Base-by-base conservation (phyloP, 2,329 filamentous ascomycete genomes). In the Pseudohalonectria lignicola region DNA sequence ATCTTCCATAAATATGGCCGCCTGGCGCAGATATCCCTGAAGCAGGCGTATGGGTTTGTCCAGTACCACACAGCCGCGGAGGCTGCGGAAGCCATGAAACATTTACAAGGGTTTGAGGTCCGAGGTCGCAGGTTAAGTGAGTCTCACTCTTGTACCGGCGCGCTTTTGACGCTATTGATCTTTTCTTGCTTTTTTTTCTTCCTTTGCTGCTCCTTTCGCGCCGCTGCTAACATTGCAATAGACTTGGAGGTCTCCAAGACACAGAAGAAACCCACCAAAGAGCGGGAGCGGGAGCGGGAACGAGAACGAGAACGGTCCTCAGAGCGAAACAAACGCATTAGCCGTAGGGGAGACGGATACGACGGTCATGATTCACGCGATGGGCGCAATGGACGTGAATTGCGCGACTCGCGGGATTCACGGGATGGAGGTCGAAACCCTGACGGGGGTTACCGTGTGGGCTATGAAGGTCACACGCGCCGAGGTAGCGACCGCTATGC, bases 21-120 rank as follows among this genome's bases (percentile, higher is more conserved):
- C 43, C 67, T 98, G 34, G 90, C 88, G 2, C 92, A 98, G 56
- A 92, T 96, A 43, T 94, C 87, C 1, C 86, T 96, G 49, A 96
- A 96, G 59, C 87, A 92, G 47, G 88, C 88, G 2, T 96, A 94
- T 59, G 92, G 92, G 2, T 98, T 96, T 54, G 87, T 96, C 26
- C 92, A 96, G 55, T 98, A 93, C 47, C 72, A 94, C 47, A 80
- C 86, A 21, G 64, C 79, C 4, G 68, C 73, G 3, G 81, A 90
- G 52, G 94, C 87, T 46, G 68, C 74, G 40, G 68, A 70, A 33
- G 90, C 90, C 4, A 71, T 96, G 49, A 69, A 82, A 26, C 71
- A 71, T 26, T 78, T 95, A 43, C 86, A 96, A 59, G 86, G 85
- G 9, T 74, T 77, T 30, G 75, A 86, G 45, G 77, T 96, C 28